phyloP scores from a whole-genome alignment of 305 asterid genomes.

The Lippia alba region DNA sequence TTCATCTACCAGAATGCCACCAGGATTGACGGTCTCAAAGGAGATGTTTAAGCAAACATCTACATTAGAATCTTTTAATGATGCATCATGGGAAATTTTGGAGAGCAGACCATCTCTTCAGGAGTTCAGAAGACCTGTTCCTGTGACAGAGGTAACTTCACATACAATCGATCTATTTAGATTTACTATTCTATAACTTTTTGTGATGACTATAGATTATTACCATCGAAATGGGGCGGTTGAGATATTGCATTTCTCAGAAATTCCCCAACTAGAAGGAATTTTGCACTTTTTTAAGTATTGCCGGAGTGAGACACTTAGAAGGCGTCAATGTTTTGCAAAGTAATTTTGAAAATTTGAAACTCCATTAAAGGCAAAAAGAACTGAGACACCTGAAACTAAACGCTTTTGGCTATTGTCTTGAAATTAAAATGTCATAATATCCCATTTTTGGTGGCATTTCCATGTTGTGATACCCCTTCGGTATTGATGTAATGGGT shows the following conservation, averaged over 20 bases:
- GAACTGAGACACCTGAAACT: no score
- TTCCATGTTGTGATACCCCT: no score
- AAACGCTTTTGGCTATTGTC: no score
- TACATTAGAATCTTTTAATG: conserved; percentile 49
- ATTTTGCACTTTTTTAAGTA: no score
- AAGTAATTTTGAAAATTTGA: no score
- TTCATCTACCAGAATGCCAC: conserved; percentile 43
- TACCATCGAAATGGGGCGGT: conserved; percentile 15
- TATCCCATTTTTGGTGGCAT: no score
- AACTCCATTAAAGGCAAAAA: no score
- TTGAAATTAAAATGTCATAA: no score
- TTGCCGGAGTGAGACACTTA: no score
- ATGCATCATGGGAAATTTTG: conserved; percentile 51
- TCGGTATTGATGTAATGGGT: no score
- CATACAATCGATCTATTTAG: conserved; percentile 25
- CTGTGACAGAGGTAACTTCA: conserved; percentile 60
- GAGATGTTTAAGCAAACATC: conserved; percentile 63
- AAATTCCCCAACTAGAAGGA: no score
- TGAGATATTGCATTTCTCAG: not conserved
- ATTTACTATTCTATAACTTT: conserved; percentile 10
- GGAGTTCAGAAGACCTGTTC: conserved; percentile 50
- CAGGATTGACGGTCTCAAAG: conserved; percentile 50
- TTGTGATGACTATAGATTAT: conserved; percentile 11
- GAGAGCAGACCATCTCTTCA: conserved; percentile 48
- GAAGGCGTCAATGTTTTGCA: no score